A percentile compares a stretch with the other conserved stretches of the same genome.
phyloP scores from a whole-genome alignment of 495 filamentous ascomycete species.

The Trypethelium eluteriae region DNA sequence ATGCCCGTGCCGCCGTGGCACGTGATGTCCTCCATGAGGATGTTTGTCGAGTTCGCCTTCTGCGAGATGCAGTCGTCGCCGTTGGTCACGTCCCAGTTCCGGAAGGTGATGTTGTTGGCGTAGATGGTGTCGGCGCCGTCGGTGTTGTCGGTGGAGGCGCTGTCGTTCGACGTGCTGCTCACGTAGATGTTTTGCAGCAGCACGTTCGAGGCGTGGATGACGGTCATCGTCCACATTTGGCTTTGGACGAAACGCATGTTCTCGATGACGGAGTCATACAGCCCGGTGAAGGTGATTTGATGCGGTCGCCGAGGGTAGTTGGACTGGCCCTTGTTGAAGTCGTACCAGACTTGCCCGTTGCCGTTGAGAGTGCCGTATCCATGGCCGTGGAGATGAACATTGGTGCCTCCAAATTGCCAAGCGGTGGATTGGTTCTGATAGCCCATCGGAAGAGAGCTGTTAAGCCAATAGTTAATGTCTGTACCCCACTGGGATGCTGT shows the following conservation, averaged over 20 bases:
- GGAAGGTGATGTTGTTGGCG: conserved; percentile 22
- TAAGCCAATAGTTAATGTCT: conserved; percentile 42
- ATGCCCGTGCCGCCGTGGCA: conserved; percentile 27
- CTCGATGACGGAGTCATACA: conserved; percentile 34
- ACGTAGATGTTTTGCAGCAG: conserved; percentile 40
- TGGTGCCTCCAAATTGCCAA: conserved; percentile 41
- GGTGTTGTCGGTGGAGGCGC: conserved; percentile 10
- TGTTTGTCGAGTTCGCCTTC: conserved; percentile 27
- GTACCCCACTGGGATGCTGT: conserved; percentile 30
- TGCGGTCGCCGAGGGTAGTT: conserved; percentile 44
- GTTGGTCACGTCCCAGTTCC: conserved; percentile 24
- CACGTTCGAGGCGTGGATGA: conserved; percentile 36
- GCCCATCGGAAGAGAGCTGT: conserved; percentile 37
- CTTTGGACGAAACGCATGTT: conserved; percentile 37
- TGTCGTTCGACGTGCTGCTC: conserved; percentile 30
- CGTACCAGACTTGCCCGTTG: conserved; percentile 45
- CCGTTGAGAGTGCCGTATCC: conserved; percentile 42
- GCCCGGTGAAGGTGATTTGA: conserved; percentile 37
- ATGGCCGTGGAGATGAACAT: conserved; percentile 36
- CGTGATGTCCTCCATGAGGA: conserved; percentile 18
- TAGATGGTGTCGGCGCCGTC: conserved; percentile 17
- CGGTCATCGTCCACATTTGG: conserved; percentile 43
- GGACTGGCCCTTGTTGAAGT: conserved; percentile 31
- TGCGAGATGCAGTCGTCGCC: conserved; percentile 28
- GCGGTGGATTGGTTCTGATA: conserved; percentile 46